Evolutionary conservation across 495 filamentous ascomycete species (phyloP), one percentile per base, ranked within the genome.

Genomic region (Penicillium soppii): DNA sequence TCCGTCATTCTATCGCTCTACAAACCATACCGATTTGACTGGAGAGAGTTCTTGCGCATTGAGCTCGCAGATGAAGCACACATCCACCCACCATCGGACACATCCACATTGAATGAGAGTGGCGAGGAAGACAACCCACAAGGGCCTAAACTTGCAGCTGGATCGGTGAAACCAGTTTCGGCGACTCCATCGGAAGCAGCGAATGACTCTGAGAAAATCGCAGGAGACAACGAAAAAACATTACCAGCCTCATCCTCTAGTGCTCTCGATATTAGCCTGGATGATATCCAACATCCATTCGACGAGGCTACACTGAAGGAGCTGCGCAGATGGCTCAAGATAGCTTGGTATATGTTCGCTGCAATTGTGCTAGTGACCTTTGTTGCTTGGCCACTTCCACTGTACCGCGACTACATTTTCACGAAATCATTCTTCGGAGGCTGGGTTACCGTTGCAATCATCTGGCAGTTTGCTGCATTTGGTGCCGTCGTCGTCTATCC

Each of bases 41-140:
- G 74, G 75, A 67, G 75, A 12, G 65, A 71, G 30, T 78, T 78
- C 47, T 62, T 78, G 0, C 73, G 71, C n/a, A 68, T 70, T n/a
- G 64, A 71, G 42, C 53, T 67, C 5, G 56, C 58, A 12, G 61
- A 65, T n/a, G 54, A 65, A 40, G 55, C 51, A 13, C 45, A 61
- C 26, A 41, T 62, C 4, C 58, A 64, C 21, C 21, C 52, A 10
- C 54, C 23, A 5, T 47, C 62, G 5, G 50, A 54, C 13, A 47
- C 42, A 1, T 35, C 22, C 9, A 60, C 64, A 9, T 41, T 62
- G 17, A 54, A 51, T 7, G 53, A 54, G 2, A 44, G 26, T 20
- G 40, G 38, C 20, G 52, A 50, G 22, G 44, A 60, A 12, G 50
- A 57, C 4, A 30, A 46, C 0, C 9, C 15, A 12, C 26, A 23